Conservation (phyloP, 2,329 filamentous ascomycete genomes). For the Atkinsonella texensis region DNA sequence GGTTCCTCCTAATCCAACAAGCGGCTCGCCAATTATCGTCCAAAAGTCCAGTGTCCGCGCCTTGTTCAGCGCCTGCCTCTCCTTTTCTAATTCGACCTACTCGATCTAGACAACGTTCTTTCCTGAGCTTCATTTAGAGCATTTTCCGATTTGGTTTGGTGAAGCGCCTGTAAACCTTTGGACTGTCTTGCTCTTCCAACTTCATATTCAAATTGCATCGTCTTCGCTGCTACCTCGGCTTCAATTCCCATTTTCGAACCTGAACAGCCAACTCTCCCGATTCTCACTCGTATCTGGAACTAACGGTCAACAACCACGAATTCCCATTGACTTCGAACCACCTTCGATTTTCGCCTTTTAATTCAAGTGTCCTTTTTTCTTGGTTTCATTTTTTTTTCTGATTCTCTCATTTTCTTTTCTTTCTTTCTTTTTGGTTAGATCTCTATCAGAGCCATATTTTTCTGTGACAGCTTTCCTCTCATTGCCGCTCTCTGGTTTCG, state of each 20-base stretch:
- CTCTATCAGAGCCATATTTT: slow-evolving; percentile 16
- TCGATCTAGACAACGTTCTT: slow-evolving; percentile 4
- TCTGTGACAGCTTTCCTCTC: slow-evolving; percentile 12
- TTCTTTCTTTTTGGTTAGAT: slow-evolving; percentile 19
- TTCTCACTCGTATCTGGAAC: neutral
- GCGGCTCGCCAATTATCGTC: neutral
- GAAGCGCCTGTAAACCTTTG: neutral
- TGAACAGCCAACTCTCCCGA: neutral
- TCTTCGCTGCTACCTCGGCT: neutral
- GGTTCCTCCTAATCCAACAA: neutral
- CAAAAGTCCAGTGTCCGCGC: neutral
- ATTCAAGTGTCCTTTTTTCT: slow-evolving; percentile 6
- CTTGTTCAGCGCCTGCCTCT: slow-evolving; percentile 4
- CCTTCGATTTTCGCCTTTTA: neutral
- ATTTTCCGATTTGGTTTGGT: neutral
- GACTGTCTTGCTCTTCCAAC: neutral
- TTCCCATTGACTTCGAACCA: neutral
- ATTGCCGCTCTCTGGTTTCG: neutral
- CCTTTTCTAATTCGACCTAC: neutral
- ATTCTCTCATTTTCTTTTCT: slow-evolving; percentile 12
- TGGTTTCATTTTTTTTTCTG: slow-evolving; percentile 14
- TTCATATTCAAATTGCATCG: neutral
- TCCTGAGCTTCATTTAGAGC: neutral
- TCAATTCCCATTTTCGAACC: neutral
- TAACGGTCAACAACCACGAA: neutral